A percentile compares a stretch with the other conserved stretches of the same genome.
phyloP scores from a whole-genome alignment of 768 basidiomycete species.

The Tylopilus cervinicoccineus region DNA sequence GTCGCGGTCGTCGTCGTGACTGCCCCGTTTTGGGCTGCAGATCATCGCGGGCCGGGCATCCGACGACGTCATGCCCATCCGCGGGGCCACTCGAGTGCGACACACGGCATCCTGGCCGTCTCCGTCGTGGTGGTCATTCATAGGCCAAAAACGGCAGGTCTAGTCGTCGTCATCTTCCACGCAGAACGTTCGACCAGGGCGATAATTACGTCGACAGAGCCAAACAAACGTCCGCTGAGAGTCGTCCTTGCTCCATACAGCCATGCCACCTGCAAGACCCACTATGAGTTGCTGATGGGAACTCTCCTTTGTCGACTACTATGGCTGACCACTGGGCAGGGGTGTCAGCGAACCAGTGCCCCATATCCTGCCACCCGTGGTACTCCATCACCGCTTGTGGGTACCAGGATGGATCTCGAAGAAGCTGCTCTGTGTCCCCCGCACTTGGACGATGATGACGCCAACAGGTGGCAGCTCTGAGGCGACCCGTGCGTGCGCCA shows the following conservation, averaged over 20 bases:
- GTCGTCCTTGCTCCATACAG: no score
- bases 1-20: not conserved
- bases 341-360: conserved; percentile 9
- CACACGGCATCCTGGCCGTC: no score
- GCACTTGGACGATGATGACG: no score
- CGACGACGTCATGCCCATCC: conserved; percentile 20
- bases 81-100: no score
- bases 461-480: conserved; percentile 15
- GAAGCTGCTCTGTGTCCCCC: conserved; percentile 1
- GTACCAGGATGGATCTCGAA: conserved; percentile 12
- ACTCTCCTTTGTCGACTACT: no score
- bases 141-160: conserved; percentile 16
- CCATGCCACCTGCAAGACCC: no score
- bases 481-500: conserved; percentile 6
- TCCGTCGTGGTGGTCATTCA: no score
- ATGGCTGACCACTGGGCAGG: no score
- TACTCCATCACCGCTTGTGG: conserved; percentile 1
- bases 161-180: conserved; percentile 14
- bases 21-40: conserved; percentile 21
- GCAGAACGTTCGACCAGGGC: conserved; percentile 22
- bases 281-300: no score
- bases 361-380: conserved; percentile 2
- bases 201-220: conserved; percentile 22
- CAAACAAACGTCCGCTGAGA: conserved; percentile 19
- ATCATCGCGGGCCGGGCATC: conserved; percentile 17